Evolutionary conservation across 2,329 filamentous ascomycete species (phyloP).

Genomic region (Trichoderma endophyticum): DNA sequence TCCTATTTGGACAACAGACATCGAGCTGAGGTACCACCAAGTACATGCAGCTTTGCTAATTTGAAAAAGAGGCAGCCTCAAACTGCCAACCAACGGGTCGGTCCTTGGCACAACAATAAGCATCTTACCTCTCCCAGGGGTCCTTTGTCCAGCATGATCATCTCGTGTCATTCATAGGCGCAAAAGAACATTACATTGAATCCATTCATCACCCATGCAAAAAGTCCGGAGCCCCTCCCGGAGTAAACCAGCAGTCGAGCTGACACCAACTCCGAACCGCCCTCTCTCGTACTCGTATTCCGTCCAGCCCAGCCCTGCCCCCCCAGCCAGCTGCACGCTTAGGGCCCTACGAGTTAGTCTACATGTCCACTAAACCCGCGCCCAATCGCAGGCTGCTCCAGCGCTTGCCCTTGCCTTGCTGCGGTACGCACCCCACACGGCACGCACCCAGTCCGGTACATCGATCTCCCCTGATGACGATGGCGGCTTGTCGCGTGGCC

Average conservation of each 20-base stretch:
- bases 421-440: not conserved
- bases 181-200: not conserved
- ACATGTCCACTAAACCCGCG: not conserved
- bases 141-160: not conserved
- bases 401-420: not conserved
- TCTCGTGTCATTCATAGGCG: not conserved
- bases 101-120: not conserved
- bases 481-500: slow-evolving; percentile 19
- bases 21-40: not conserved
- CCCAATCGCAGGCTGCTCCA: not conserved
- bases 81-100: not conserved
- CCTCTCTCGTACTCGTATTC: slow-evolving; percentile 8
- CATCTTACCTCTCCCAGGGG: not conserved
- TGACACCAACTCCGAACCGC: not conserved
- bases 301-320: not conserved
- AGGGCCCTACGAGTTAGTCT: not conserved
- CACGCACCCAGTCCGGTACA: slow-evolving; percentile 6
- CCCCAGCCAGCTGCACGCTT: not conserved
- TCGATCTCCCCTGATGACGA: slow-evolving; percentile 19
- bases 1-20: not conserved
- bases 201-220: not conserved
- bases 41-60: not conserved
- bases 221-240: not conserved
- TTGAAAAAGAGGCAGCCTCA: not conserved
- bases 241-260: not conserved